phyloP scores from a whole-genome alignment of 2,329 filamentous ascomycete genomes.

The Colletotrichum sp. region DNA sequence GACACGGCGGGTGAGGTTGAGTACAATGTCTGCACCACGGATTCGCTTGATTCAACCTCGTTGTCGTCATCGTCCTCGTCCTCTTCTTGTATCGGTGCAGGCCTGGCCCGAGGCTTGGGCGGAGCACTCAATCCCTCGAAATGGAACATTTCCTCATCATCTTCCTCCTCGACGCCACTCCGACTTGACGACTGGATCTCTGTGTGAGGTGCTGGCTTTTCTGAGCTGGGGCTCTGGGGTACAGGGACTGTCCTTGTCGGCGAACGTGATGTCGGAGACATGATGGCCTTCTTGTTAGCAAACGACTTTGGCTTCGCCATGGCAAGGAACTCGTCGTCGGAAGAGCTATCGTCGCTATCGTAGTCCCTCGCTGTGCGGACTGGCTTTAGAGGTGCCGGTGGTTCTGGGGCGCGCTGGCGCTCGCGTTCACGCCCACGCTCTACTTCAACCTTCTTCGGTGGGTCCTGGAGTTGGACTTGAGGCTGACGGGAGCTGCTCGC shows the following conservation, averaged over 20 bases:
- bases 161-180: constrained; percentile 3
- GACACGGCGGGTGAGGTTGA: constrained; percentile 50
- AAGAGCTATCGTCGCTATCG: constrained; percentile 35
- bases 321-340: constrained; percentile 45
- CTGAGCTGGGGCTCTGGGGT: neutral
- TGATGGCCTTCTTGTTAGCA: constrained; percentile 27
- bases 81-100: constrained; percentile 34
- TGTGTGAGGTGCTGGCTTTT: neutral
- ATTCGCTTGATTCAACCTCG: constrained; percentile 10
- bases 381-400: neutral
- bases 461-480: neutral
- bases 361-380: neutral
- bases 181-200: neutral
- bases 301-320: constrained; percentile 41
- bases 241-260: neutral
- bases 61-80: constrained; percentile 37
- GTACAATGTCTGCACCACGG: constrained; percentile 33
- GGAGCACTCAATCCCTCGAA: constrained; percentile 46
- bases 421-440: neutral
- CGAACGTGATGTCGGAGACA: constrained; percentile 14
- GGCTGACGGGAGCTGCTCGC: neutral
- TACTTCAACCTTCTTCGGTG: neutral
- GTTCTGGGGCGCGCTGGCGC: neutral
- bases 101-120: constrained; percentile 28
- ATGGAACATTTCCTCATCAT: constrained; percentile 47